Conservation (phyloP, 1,284 basidiomycete species). For the Ustilago tritici region DNA sequence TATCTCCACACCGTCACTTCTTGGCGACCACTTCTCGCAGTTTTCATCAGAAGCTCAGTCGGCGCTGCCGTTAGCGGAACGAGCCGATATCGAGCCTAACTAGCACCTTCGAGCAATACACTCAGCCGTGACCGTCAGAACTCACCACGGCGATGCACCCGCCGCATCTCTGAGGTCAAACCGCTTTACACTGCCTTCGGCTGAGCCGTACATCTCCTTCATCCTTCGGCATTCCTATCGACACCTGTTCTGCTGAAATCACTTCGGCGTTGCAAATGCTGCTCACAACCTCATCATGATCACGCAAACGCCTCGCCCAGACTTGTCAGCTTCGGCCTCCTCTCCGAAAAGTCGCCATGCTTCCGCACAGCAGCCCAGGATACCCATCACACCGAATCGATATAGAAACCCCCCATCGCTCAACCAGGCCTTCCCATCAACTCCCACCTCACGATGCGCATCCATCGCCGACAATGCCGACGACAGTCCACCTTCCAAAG, state of each 20-base stretch:
- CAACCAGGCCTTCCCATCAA: constrained; percentile 16
- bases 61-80: neutral
- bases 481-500: constrained; percentile 12
- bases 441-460: constrained; percentile 20
- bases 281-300: constrained; percentile 17
- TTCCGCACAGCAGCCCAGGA: constrained; percentile 8
- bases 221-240: neutral
- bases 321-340: constrained; percentile 16
- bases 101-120: neutral
- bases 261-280: neutral
- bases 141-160: neutral
- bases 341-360: constrained; percentile 14
- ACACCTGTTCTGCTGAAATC: neutral
- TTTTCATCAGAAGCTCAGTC: neutral
- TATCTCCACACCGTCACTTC: neutral
- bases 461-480: constrained; percentile 21
- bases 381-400: constrained; percentile 31
- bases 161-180: neutral
- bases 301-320: constrained; percentile 25
- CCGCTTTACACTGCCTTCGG: neutral
- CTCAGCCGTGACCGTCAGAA: neutral
- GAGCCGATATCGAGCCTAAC: neutral
- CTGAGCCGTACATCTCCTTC: neutral
- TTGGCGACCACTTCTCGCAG: neutral
- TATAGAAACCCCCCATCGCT: constrained; percentile 27